Evolutionary conservation across 495 filamentous ascomycete genomes (phyloP).

Genomic region (Penicillium dipodomyicola): DNA sequence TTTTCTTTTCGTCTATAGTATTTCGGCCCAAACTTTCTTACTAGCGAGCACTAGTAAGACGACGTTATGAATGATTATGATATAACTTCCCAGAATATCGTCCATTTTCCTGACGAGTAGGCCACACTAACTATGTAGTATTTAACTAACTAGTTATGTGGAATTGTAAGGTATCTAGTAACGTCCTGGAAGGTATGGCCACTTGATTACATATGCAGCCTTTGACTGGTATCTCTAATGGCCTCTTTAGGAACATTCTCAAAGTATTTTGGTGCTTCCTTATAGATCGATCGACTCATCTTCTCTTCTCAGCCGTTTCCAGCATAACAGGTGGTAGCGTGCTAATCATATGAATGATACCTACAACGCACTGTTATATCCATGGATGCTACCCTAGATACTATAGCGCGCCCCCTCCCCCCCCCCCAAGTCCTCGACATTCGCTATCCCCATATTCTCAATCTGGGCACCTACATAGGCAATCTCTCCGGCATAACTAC

Average conservation of each 20-base stretch:
- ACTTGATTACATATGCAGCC: not conserved
- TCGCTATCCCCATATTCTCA: slow-evolving; percentile 6
- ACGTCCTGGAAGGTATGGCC: not conserved
- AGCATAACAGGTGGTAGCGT: no score
- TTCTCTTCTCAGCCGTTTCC: no score
- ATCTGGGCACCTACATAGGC: not conserved
- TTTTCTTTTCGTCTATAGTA: not conserved
- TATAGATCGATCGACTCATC: not conserved
- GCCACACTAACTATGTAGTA: not conserved
- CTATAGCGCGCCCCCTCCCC: no score
- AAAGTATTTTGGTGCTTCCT: not conserved
- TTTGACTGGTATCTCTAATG: not conserved
- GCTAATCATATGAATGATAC: not conserved
- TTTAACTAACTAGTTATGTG: no score
- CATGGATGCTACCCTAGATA: not conserved
- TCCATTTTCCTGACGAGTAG: not conserved
- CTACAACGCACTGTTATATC: not conserved
- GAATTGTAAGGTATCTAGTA: not conserved
- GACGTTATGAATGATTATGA: slow-evolving; percentile 6
- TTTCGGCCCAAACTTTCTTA: not conserved
- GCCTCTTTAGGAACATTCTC: not conserved
- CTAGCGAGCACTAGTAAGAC: slow-evolving; percentile 2
- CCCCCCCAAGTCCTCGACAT: not conserved
- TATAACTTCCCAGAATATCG: not conserved
- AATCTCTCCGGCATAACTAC: slow-evolving; percentile 35